A percentile compares a stretch with the other conserved stretches of the same genome.
Conservation (phyloP, 2,329 filamentous ascomycete species). For the Tolypocladium inflatum region DNA sequence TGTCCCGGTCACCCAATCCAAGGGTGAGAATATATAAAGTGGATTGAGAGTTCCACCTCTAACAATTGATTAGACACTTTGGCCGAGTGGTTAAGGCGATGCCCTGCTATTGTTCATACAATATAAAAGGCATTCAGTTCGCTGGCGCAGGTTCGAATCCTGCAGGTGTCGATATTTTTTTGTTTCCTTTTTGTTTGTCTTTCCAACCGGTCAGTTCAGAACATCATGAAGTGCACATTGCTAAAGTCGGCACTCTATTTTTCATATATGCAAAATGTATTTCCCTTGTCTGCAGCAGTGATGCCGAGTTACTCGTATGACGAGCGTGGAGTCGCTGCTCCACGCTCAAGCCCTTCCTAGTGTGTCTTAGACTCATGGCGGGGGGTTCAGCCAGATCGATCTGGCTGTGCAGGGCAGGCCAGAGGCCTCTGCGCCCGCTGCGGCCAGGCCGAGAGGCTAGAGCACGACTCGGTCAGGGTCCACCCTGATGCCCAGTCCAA, state of each 20-base stretch:
- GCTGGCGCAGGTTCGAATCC: conserved; percentile 3
- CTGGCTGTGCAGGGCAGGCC: neutral
- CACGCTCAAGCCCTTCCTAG: neutral
- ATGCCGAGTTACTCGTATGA: neutral
- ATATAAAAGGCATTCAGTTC: neutral
- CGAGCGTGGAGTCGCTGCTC: neutral
- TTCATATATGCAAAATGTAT: neutral
- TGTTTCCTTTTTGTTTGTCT: neutral
- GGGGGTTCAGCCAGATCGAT: neutral
- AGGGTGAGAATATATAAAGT: too few species aligned
- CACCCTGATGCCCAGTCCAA: neutral
- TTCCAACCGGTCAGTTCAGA: neutral
- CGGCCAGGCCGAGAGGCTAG: neutral
- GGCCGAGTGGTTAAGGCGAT: too few species aligned
- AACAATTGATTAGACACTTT: too few species aligned
- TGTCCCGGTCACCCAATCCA: too few species aligned
- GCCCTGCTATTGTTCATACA: too few species aligned
- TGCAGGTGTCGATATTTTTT: conserved; percentile 2
- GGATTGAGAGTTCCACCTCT: too few species aligned
- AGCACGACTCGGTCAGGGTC: neutral
- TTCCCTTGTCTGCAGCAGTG: neutral
- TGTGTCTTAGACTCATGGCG: neutral
- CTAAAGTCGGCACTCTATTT: neutral
- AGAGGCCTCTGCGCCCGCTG: neutral
- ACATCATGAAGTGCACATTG: neutral